These are phyloP conservation scores for Leishmania lainsoni DNA, from an alignment of 208 protist genomes.

Conservation along the genomic window DNA sequence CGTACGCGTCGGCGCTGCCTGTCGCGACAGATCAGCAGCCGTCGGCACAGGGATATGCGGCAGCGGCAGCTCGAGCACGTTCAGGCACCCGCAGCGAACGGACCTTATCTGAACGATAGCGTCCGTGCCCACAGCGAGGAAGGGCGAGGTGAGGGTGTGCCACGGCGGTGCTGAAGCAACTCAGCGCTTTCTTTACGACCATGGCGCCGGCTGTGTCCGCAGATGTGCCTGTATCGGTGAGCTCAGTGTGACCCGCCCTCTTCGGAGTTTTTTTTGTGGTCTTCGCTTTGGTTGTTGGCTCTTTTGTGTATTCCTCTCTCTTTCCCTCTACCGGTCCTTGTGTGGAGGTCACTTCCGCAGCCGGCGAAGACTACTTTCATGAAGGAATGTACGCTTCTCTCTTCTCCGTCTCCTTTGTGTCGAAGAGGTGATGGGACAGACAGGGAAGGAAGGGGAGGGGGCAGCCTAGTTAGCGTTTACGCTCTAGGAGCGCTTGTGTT, in stretches of 20 bases:
- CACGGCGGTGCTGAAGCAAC: not conserved
- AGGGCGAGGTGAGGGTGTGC: not conserved
- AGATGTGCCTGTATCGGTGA: not conserved
- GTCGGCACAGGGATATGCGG: not conserved
- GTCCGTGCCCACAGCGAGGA: not conserved
- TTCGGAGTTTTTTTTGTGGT: not conserved
- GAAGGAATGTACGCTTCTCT: not conserved
- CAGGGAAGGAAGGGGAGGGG: not conserved
- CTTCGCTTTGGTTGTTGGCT: not conserved
- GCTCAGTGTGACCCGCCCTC: not conserved
- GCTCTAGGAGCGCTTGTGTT: not conserved
- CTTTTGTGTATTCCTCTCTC: not conserved
- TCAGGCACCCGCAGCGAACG: not conserved
- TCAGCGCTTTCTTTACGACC: not conserved
- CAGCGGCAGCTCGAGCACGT: not conserved
- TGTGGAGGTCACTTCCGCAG: not conserved
- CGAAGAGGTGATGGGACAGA: not conserved
- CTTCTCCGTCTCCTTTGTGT: not conserved
- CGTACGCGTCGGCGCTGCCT: not conserved
- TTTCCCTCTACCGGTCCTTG: not conserved
- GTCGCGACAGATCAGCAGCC: not conserved
- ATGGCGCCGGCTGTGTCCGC: not conserved
- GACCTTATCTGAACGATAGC: conserved; percentile 15
- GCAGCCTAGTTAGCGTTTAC: not conserved
- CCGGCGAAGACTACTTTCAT: not conserved